Evolutionary conservation across 306 rosid genomes (phyloP).

Genomic region (Rosa multiflora): DNA sequence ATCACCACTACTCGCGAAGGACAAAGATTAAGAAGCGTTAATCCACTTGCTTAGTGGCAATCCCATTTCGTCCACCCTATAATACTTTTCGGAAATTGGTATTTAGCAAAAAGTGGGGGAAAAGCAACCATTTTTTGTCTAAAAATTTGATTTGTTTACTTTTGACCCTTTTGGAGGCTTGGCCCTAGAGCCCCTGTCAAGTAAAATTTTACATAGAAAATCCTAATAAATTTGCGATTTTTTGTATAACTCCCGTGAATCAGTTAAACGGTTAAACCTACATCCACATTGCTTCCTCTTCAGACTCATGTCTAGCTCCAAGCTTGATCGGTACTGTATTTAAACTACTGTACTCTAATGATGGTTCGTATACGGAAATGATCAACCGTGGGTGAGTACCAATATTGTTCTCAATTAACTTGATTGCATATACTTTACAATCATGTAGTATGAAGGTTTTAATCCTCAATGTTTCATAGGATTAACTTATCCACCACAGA

Average conservation of each 20-base stretch:
- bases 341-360: neutral
- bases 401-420: neutral
- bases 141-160: neutral
- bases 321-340: neutral
- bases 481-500: neutral
- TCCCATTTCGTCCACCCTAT: slow-evolving; percentile 17
- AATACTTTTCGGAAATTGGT: slow-evolving; percentile 3
- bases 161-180: neutral
- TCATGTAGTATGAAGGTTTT: neutral
- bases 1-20: slow-evolving; percentile 19
- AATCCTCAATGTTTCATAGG: neutral
- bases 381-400: no score
- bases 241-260: neutral
- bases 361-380: no score
- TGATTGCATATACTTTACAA: neutral
- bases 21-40: slow-evolving; percentile 12
- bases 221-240: neutral
- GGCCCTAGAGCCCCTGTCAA: neutral
- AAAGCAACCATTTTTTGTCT: neutral
- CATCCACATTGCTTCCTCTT: neutral
- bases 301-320: neutral
- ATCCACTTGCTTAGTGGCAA: slow-evolving; percentile 31
- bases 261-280: no score
- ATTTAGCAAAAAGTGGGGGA: neutral
- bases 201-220: neutral